Conservation (phyloP, 2,329 filamentous ascomycete species). For the Fusarium chuoi region DNA sequence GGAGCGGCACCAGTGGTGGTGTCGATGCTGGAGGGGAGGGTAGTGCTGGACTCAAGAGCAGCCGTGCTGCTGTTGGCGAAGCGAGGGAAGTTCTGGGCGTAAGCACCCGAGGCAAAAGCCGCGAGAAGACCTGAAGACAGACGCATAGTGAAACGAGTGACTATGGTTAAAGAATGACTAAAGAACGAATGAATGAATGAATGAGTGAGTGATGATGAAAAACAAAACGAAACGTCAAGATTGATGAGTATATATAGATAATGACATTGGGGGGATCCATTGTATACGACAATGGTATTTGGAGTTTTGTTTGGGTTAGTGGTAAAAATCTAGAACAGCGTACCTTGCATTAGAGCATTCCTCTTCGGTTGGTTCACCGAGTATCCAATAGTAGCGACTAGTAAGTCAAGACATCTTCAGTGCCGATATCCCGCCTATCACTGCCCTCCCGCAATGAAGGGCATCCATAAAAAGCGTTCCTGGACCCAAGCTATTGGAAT, state of each 20-base stretch:
- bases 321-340: background rate
- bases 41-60: background rate
- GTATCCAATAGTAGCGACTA: background rate
- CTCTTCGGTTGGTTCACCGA: background rate
- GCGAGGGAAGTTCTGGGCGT: background rate
- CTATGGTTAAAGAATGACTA: slow-evolving; percentile 5
- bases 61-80: slow-evolving; percentile 23
- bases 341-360: background rate
- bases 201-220: background rate
- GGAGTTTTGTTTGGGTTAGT: background rate
- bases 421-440: background rate
- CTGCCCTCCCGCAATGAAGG: background rate
- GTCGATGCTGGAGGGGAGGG: background rate
- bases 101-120: slow-evolving; percentile 2
- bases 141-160: slow-evolving; percentile 15
- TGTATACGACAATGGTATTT: background rate
- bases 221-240: background rate
- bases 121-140: slow-evolving; percentile 7
- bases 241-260: background rate
- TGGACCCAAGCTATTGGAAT: background rate
- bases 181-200: background rate
- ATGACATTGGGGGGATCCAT: background rate
- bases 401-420: background rate
- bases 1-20: background rate
- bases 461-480: background rate